Percentiles rank a stretch among this genome's conserved stretches.
phyloP scores from a whole-genome alignment of 306 rosid species.

The Comarum palustre region DNA sequence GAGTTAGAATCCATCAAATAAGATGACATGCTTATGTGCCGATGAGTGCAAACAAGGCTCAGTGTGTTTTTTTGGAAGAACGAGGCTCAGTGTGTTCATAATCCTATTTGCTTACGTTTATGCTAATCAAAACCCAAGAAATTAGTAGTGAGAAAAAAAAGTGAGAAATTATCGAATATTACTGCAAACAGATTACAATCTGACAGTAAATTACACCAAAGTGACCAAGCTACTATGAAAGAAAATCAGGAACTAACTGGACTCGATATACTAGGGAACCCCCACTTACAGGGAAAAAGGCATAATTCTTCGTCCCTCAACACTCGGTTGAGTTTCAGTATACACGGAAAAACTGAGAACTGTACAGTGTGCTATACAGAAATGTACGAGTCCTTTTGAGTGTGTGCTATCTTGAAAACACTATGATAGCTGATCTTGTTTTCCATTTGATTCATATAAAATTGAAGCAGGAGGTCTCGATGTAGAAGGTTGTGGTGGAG shows the following conservation, averaged over 20 bases:
- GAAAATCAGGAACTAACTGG: slow-evolving; percentile 32
- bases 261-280: slow-evolving; percentile 45
- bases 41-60: no score
- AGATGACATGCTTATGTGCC: no score
- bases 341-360: slow-evolving; percentile 25
- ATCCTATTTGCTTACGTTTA: neutral
- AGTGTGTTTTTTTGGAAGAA: no score
- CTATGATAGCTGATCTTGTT: slow-evolving; percentile 45
- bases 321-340: neutral
- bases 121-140: neutral
- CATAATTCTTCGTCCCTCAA: slow-evolving; percentile 19
- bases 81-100: no score
- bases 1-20: no score
- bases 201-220: slow-evolving; percentile 30
- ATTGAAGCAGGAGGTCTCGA: slow-evolving; percentile 58
- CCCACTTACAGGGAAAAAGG: slow-evolving; percentile 35
- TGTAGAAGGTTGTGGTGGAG: slow-evolving; percentile 56
- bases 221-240: slow-evolving; percentile 17
- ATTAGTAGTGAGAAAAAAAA: neutral
- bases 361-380: slow-evolving; percentile 81
- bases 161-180: neutral
- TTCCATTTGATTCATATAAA: slow-evolving; percentile 46
- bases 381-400: slow-evolving; percentile 16
- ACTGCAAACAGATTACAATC: neutral
- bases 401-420: slow-evolving; percentile 15